Percentiles rank a stretch among this genome's conserved stretches.
phyloP scores from a whole-genome alignment of 768 basidiomycete genomes.

The Mycena maculata region DNA sequence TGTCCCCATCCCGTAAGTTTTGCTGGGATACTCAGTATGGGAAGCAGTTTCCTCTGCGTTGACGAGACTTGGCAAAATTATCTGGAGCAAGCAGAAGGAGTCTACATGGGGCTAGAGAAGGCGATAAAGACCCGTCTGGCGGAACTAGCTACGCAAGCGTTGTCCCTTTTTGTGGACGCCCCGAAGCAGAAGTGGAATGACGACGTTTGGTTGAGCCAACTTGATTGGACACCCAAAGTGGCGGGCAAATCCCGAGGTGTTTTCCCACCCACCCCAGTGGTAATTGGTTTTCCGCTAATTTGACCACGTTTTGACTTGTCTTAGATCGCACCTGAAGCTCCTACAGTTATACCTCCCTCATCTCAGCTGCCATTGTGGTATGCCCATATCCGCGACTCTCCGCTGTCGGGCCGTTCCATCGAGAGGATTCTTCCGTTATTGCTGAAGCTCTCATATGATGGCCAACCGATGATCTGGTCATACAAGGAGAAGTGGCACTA shows the following conservation, averaged over 20 bases:
- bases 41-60: slow-evolving; percentile 90
- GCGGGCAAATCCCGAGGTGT: slow-evolving; percentile 78
- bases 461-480: slow-evolving; percentile 67
- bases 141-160: slow-evolving; percentile 71
- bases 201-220: slow-evolving; percentile 88
- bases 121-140: slow-evolving; percentile 70
- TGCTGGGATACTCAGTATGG: slow-evolving; percentile 92
- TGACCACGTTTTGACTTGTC: background rate
- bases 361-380: slow-evolving; percentile 67
- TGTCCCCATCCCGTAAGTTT: slow-evolving; percentile 96
- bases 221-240: slow-evolving; percentile 95
- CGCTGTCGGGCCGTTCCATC: slow-evolving; percentile 53
- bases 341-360: background rate
- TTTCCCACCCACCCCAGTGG: slow-evolving; percentile 41
- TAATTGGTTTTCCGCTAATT: slow-evolving; percentile 19
- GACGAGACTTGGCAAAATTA: slow-evolving; percentile 92
- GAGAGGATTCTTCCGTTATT: slow-evolving; percentile 75
- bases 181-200: slow-evolving; percentile 63
- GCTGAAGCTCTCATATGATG: slow-evolving; percentile 70
- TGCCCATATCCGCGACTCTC: slow-evolving; percentile 56
- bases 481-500: slow-evolving; percentile 77
- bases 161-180: slow-evolving; percentile 53
- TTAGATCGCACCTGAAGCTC: background rate
- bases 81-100: slow-evolving; percentile 78
- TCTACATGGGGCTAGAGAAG: slow-evolving; percentile 77